Evolutionary conservation across 2,329 filamentous ascomycete species (phyloP).

Genomic region (Sphaerulina vaccinii): DNA sequence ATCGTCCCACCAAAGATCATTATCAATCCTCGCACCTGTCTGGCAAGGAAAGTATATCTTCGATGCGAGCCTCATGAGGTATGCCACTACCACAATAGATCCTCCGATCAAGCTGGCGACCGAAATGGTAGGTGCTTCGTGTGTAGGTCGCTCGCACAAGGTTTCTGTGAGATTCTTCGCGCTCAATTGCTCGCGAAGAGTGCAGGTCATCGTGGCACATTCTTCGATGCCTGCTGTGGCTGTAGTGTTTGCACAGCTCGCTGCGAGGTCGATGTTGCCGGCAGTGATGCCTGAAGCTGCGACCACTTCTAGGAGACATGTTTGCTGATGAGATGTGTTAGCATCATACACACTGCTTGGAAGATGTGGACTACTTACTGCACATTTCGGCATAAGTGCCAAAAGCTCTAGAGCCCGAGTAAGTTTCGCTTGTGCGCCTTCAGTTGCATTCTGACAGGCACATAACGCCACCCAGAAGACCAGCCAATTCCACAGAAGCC

Average conservation of each 20-base stretch:
- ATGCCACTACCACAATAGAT: constrained; percentile 12
- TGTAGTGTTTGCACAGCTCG: constrained; percentile 20
- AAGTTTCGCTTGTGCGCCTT: constrained; percentile 12
- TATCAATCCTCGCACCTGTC: constrained; percentile 16
- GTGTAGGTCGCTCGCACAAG: constrained; percentile 14
- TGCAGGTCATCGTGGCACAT: constrained; percentile 12
- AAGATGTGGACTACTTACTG: constrained; percentile 5
- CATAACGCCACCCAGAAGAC: constrained; percentile 11
- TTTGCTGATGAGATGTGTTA: constrained; percentile 6
- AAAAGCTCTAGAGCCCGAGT: constrained; percentile 13
- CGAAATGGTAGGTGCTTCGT: constrained; percentile 8
- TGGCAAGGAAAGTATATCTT: constrained; percentile 21
- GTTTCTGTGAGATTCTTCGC: constrained; percentile 24
- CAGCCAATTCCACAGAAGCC: constrained; percentile 11
- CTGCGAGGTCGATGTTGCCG: constrained; percentile 13
- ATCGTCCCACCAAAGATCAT: constrained; percentile 25
- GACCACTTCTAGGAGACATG: constrained; percentile 16
- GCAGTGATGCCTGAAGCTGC: constrained; percentile 12
- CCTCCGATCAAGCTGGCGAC: constrained; percentile 17
- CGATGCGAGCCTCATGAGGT: constrained; percentile 18
- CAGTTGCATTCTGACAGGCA: constrained; percentile 16
- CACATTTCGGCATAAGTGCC: constrained; percentile 19
- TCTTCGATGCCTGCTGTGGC: constrained; percentile 15
- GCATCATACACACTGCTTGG: not conserved
- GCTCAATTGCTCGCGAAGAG: constrained; percentile 19